Evolutionary conservation across 108 stramenopile species (phyloP).

Genomic region (Mediolabrus comicus): DNA sequence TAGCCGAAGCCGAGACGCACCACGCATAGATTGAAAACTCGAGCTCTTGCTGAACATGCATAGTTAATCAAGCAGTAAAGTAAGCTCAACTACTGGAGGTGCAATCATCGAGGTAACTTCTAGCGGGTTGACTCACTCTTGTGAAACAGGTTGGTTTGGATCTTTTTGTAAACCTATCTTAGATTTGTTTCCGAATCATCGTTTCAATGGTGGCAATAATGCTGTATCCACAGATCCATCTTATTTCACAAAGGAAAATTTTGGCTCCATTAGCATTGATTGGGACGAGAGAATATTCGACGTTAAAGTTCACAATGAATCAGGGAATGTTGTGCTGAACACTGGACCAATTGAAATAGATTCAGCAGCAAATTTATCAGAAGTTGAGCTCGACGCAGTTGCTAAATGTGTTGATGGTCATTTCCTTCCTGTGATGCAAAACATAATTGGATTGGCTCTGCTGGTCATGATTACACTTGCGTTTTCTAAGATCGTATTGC

Average conservation of each 20-base stretch:
- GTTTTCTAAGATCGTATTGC: background rate
- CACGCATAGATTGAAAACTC: too few species aligned
- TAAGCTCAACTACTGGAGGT: conserved; percentile 3
- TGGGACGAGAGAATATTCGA: conserved; percentile 33
- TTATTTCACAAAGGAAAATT: conserved; percentile 66
- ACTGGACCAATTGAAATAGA: conserved; percentile 24
- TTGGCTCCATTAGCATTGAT: conserved; percentile 65
- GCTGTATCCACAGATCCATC: conserved; percentile 6
- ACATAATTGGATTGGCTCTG: background rate
- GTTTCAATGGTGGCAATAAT: conserved; percentile 31
- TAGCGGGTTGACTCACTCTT: conserved; percentile 87
- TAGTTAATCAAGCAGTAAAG: background rate
- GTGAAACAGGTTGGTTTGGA: conserved; percentile 67
- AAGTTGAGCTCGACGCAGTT: conserved; percentile 15
- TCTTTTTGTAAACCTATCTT: conserved; percentile 62
- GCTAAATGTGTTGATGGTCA: conserved; percentile 43
- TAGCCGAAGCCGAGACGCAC: too few species aligned
- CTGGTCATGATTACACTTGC: background rate
- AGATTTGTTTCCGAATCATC: conserved; percentile 46
- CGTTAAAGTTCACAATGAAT: conserved; percentile 38
- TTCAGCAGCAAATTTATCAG: conserved; percentile 9
- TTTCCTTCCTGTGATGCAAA: background rate
- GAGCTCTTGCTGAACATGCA: too few species aligned
- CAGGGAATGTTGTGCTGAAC: conserved; percentile 28
- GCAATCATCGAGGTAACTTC: conserved; percentile 82